Percentiles rank a stretch among this genome's conserved stretches.
phyloP scores from a whole-genome alignment of 257 asterid genomes.

The Anisodus acutangulus region DNA sequence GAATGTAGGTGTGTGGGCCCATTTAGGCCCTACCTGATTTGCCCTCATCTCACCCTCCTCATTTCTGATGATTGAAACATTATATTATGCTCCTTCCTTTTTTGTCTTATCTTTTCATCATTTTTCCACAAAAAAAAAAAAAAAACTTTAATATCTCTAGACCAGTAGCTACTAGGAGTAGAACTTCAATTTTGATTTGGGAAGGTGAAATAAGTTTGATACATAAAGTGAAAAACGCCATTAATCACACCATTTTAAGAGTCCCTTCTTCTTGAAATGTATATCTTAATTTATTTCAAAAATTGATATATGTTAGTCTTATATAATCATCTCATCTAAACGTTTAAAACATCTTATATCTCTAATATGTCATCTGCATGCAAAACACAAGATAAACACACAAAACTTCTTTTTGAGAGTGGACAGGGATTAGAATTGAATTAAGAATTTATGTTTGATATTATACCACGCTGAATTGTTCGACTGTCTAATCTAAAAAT shows the following conservation, averaged over 20 bases:
- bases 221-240: no score
- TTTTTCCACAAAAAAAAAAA: neutral
- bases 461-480: no score
- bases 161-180: neutral
- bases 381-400: no score
- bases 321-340: no score
- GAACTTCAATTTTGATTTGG: neutral
- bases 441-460: neutral
- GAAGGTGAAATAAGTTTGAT: neutral
- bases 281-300: no score
- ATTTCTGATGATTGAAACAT: constrained; percentile 12
- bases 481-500: neutral
- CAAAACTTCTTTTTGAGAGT: neutral
- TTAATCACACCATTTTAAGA: no score
- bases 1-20: neutral
- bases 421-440: neutral
- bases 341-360: neutral
- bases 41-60: neutral
- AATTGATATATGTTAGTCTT: no score
- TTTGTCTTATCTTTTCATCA: neutral
- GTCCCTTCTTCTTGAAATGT: no score
- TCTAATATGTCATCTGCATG: neutral
- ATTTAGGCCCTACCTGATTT: neutral
- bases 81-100: neutral
- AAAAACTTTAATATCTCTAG: neutral